phyloP scores from a whole-genome alignment of 1,139 yeast species.

The Scheffersomyces stambukii region DNA sequence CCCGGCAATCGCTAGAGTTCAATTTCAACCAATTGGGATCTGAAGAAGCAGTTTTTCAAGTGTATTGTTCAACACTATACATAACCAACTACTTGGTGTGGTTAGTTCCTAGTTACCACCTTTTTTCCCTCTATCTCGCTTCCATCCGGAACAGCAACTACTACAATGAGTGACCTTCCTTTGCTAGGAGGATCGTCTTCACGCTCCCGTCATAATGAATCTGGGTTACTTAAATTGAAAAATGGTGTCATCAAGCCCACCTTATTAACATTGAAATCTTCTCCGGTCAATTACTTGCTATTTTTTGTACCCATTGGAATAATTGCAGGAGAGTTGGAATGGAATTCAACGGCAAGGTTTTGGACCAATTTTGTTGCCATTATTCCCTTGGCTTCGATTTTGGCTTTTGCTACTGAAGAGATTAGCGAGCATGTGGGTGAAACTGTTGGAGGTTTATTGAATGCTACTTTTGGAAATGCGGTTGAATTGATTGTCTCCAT shows the following conservation, averaged over 20 bases:
- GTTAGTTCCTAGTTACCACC: no score
- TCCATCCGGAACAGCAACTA: background rate
- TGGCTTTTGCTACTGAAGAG: conserved; percentile 92
- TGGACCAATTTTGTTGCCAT: conserved; percentile 82
- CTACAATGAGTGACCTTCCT: conserved; percentile 12
- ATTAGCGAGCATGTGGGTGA: conserved; percentile 82
- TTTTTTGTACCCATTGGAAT: conserved; percentile 89
- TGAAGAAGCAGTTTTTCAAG: no score
- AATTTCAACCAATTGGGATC: no score
- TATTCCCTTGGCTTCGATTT: conserved; percentile 84
- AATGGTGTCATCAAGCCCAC: conserved; percentile 9
- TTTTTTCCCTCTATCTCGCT: conserved; percentile 2
- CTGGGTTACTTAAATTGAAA: no score
- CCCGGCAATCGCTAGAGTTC: no score
- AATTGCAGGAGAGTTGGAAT: conserved; percentile 55
- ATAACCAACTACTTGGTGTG: no score
- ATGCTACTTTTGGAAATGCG: conserved; percentile 97
- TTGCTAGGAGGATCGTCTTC: conserved; percentile 8
- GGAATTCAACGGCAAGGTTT: conserved; percentile 61
- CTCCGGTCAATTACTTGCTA: conserved; percentile 74
- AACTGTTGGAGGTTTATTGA: conserved; percentile 86
- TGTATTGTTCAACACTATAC: no score
- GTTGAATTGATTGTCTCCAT: conserved; percentile 87
- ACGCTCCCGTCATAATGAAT: no score
- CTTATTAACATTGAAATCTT: conserved; percentile 45